Conservation (phyloP, 345 rosid species). For the Aethionema arabicum region DNA sequence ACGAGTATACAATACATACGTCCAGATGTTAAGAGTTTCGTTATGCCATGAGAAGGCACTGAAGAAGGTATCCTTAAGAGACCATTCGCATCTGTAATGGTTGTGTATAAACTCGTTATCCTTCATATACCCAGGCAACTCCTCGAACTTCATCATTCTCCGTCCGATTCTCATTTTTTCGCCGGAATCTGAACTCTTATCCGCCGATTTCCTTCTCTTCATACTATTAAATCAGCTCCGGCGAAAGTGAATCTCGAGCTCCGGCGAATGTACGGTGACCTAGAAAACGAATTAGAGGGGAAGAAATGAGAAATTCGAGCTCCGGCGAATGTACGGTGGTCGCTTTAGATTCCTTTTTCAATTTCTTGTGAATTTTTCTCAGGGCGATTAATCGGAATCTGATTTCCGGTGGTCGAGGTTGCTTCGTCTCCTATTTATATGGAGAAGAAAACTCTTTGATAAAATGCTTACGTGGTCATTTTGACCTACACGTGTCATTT, state of each 20-base stretch:
- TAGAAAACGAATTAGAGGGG: no score
- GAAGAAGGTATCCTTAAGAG: slow-evolving; percentile 62
- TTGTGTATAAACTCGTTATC: slow-evolving; percentile 87
- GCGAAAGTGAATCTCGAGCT: background rate
- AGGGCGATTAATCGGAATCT: background rate
- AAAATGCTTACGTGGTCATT: no score
- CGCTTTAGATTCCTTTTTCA: background rate
- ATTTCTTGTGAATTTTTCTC: background rate
- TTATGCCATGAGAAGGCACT: slow-evolving; percentile 86
- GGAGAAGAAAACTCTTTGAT: slow-evolving; percentile 15
- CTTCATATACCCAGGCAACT: slow-evolving; percentile 74
- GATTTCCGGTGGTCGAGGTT: slow-evolving; percentile 6
- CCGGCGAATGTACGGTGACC: background rate
- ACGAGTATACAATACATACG: slow-evolving; percentile 47
- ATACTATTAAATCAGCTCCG: background rate
- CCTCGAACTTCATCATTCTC: slow-evolving; percentile 61
- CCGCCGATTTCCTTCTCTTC: slow-evolving; percentile 27
- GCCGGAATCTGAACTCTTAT: slow-evolving; percentile 3
- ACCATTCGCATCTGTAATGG: slow-evolving; percentile 89
- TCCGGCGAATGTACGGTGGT: slow-evolving; percentile 12
- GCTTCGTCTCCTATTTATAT: slow-evolving; percentile 14
- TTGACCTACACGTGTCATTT: no score
- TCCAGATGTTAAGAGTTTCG: slow-evolving; percentile 92
- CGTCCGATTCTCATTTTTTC: slow-evolving; percentile 30
- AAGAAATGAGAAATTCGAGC: background rate